Evolutionary conservation across 1,284 basidiomycete species (phyloP), one percentile per base, ranked within the genome.

Genomic region (Erythrobasidium hasegawianum): DNA sequence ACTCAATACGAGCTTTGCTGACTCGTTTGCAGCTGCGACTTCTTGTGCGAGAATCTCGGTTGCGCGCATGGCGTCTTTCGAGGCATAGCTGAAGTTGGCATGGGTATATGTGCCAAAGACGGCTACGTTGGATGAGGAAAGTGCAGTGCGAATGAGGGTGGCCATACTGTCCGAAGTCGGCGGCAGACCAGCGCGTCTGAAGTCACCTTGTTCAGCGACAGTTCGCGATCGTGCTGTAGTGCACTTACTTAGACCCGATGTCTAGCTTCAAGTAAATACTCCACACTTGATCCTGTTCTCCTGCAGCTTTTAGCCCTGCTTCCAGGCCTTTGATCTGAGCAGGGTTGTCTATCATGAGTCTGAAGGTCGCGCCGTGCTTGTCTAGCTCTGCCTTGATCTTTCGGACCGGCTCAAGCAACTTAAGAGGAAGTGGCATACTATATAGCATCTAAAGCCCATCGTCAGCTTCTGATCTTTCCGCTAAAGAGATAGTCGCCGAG

Each of bases 61-160:
- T 0, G 88, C 89, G 13, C 67, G 55, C 16, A n/a, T 18, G 8
- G 57, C 54, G 8, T 39, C 39, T 55, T 61, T 64, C 9, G 67
- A 52, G 24, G 29, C 65, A 55, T 73, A 73, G 3, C 61, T 47
- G 66, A 57, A 64, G 2, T 87, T 87, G 1, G 87, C 86, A 72
- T 91, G 90, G 57, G 83, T 85, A 73, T 93, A 93, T 77, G 92
- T 91, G 3, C 90, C 89, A 75, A 85, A 84, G n/a, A 92, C 78
- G 1, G 81, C 82, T 40, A 89, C 79, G 7, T 77, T 80, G 8
- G 82, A 75, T 0, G 87, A 86, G 1, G 75, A 76, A 38, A 86
- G 77, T 4, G 86, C 77, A 1, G 77, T 74, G 45, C 77, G 77
- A 40, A 92, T 75, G 53, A 92, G 80, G 2, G 78, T 75, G 57